Evolutionary conservation across 2,329 filamentous ascomycete genomes (phyloP), one percentile per base, ranked within the genome.

Genomic region (Xylaria sp.): DNA sequence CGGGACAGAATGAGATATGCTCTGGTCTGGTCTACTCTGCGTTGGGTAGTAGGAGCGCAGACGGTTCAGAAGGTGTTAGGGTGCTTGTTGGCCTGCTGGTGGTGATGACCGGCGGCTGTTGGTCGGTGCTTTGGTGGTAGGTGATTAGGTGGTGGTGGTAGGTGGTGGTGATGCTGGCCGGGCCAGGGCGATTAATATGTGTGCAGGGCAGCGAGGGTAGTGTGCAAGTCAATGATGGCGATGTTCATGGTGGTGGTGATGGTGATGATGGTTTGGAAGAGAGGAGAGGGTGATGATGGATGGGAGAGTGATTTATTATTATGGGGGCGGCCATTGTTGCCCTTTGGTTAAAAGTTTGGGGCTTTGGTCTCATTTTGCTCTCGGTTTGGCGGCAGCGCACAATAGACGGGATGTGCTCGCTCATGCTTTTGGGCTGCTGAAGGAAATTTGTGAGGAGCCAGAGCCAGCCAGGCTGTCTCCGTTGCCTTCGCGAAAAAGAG

Each of bases 251-350:
- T 70, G 68, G 63, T 66, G 68, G 60, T 69, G 52, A 36, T 20
- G 52, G 28, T 70, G 68, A 64, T 70, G 70, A 52, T 52, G 51
- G 36, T 66, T 67, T 66, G 59, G 64, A 46, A 65, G 55, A 64
- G 67, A 25, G 56, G 71, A 69, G 68, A 62, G 70, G 71, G 71
- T 70, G 72, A 66, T 68, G 70, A 73, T 72, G 71, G 72, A 71
- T 73, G 71, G 71, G 71, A 70, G 71, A 70, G 71, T 72, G 71
- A 73, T 70, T 69, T 69, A 71, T 75, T 76, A 76, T 78, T 80
- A 79, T 79, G 78, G 79, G 79, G 78, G 78, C 75, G 74, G 77
- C 75, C 79, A 78, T 80, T 77, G 75, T 76, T 73, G 73, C 69
- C 67, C 66, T 74, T 74, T 76, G 75, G 74, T 75, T 62, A 69